phyloP scores from a whole-genome alignment of 768 basidiomycete genomes.

The Panus rudis region DNA sequence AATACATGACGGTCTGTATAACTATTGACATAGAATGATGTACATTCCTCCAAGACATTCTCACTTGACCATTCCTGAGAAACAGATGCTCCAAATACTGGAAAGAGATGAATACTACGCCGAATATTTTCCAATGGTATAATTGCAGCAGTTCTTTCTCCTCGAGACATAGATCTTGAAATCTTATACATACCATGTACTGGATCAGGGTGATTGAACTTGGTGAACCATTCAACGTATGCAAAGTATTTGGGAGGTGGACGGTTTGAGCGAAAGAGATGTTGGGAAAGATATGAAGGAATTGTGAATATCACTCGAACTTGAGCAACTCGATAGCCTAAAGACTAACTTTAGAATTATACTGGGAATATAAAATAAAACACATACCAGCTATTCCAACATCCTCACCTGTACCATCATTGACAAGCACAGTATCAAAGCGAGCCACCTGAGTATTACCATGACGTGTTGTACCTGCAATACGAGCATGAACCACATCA shows the following conservation, averaged over 20 bases:
- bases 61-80: conserved; percentile 4
- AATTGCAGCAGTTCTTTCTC: not conserved
- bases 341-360: not conserved
- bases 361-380: not conserved
- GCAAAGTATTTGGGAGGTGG: conserved; percentile 15
- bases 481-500: not conserved
- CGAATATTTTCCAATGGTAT: not conserved
- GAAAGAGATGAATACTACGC: conserved; percentile 8
- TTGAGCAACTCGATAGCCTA: conserved; percentile 24
- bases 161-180: not conserved
- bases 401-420: not conserved
- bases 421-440: conserved; percentile 31
- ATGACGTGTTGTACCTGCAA: too few species aligned
- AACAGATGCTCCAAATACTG: not conserved
- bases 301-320: conserved; percentile 22
- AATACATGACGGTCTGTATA: conserved; percentile 4
- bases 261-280: conserved; percentile 5
- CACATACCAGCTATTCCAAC: not conserved
- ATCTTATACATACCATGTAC: conserved; percentile 23
- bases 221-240: conserved; percentile 27
- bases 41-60: conserved; percentile 4
- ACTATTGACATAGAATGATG: conserved; percentile 2
- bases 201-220: conserved; percentile 14
- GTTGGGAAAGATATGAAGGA: not conserved
- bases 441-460: not conserved